These are phyloP conservation scores for Scheffersomyces quercinus DNA, from an alignment of 1,139 yeast genomes.

Conservation along the genomic window DNA sequence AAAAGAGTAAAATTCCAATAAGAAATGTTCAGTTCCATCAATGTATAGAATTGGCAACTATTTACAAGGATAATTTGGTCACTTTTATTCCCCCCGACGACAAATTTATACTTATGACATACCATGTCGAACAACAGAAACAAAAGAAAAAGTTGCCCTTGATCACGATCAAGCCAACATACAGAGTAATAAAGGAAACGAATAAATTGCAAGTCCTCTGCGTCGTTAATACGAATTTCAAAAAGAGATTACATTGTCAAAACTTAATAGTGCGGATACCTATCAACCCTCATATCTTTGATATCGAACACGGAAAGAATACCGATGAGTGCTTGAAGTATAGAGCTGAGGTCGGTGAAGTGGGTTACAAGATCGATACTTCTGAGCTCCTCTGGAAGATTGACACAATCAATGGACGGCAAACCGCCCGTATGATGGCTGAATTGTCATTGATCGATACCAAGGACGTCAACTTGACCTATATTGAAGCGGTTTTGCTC, in stretches of 20 bases:
- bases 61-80: constrained; percentile 40
- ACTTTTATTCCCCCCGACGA: constrained; percentile 52
- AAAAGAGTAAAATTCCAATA: constrained; percentile 29
- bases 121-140: constrained; percentile 42
- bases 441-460: constrained; percentile 27
- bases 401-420: constrained; percentile 54
- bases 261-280: constrained; percentile 36
- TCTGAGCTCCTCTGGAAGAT: constrained; percentile 64
- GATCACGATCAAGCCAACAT: constrained; percentile 39
- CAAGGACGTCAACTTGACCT: constrained; percentile 1
- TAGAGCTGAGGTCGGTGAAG: constrained; percentile 45
- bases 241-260: constrained; percentile 36
- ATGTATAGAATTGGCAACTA: constrained; percentile 41
- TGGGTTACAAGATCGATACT: constrained; percentile 41
- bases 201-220: constrained; percentile 39
- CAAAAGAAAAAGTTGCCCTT: constrained; percentile 38
- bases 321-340: constrained; percentile 30
- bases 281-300: constrained; percentile 34
- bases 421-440: constrained; percentile 45
- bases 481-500: constrained; percentile 7
- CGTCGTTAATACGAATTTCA: constrained; percentile 34
- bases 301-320: constrained; percentile 30
- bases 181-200: constrained; percentile 21
- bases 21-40: constrained; percentile 49
- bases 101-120: constrained; percentile 40